Base-by-base conservation (phyloP, 2,329 filamentous ascomycete genomes). In the Hypoxylon sp. region DNA sequence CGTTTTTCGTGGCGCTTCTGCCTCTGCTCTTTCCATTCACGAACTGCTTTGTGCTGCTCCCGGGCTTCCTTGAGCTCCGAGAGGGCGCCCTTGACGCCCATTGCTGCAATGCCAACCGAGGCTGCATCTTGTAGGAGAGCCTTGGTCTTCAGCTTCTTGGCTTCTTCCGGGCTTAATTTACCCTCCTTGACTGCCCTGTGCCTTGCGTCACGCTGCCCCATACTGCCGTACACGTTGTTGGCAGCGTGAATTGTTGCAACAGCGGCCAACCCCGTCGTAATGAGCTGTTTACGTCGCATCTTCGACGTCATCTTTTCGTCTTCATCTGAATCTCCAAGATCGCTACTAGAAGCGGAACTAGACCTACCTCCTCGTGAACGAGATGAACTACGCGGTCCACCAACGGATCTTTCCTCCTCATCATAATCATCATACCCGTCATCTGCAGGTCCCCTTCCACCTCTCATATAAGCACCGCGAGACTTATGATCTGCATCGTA, bases 211-310 rank as follows among this genome's bases (percentile, higher is more conserved):
- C 80, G 75, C 71, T 80, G 81, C 67, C 81, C 78, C 77, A 83
- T 76, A 68, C 79, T 83, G 63, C 77, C 71, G 65, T 83, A 84
- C 63, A 84, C 78, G 59, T 73, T 80, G 64, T 84, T 76, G 60
- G 78, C 80, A 59, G 81, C 81, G 67, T 84, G 80, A 61, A 84
- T 82, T 60, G 80, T 83, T 64, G 81, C 81, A 56, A 83, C 78
- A 42, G 78, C 75, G 44, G 81, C 81, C 48, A 84, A 70, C 35
- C 79, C 80, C 5, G 79, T 78, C 44, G 78, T 83, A 49, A 84
- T 59, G 53, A 82, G 62, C 74, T 83, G 80, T 77, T 84, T 83
- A 81, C 80, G 80, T 81, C 74, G 79, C 75, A 83, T 80, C 67
- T 80, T 83, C 67, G 74, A 78, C 26, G 74, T 74, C 55, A 72